Conservation (phyloP, 1,284 basidiomycete species). For the Sanghuangporus baumii region DNA sequence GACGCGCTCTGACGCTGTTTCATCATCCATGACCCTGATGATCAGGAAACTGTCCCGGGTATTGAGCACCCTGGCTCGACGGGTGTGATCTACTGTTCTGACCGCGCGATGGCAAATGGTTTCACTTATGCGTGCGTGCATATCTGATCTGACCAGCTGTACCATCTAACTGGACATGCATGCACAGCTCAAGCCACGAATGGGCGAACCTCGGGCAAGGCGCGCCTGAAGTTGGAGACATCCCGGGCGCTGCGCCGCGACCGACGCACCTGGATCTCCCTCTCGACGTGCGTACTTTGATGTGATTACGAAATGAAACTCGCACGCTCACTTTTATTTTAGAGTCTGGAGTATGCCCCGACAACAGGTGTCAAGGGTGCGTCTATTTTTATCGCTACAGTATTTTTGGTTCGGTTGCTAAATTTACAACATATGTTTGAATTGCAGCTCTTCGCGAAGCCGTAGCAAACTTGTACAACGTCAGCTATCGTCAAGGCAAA, state of each 20-base stretch:
- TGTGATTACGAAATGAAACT: not conserved
- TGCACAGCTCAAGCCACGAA: constrained; percentile 44
- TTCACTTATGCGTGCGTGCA: constrained; percentile 61
- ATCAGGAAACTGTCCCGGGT: constrained; percentile 58
- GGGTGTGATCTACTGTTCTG: constrained; percentile 84
- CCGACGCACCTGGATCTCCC: constrained; percentile 60
- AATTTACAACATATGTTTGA: no score
- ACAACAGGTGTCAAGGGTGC: constrained; percentile 85
- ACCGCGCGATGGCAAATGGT: constrained; percentile 84
- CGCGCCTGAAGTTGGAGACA: constrained; percentile 82
- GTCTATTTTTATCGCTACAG: constrained; percentile 22
- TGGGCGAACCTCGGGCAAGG: constrained; percentile 88
- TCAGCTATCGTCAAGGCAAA: constrained; percentile 78
- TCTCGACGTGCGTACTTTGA: constrained; percentile 36
- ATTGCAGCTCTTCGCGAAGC: constrained; percentile 52
- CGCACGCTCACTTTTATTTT: not conserved
- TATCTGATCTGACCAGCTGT: not conserved
- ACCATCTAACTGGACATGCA: not conserved
- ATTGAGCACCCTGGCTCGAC: constrained; percentile 75
- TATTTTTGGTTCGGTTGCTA: no score
- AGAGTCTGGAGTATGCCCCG: constrained; percentile 85
- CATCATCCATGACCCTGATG: not conserved
- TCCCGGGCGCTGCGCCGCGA: constrained; percentile 69
- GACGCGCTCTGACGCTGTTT: not conserved
- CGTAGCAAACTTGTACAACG: constrained; percentile 84